phyloP scores from a whole-genome alignment of 2,329 filamentous ascomycete genomes.

The Penicillium sp. region DNA sequence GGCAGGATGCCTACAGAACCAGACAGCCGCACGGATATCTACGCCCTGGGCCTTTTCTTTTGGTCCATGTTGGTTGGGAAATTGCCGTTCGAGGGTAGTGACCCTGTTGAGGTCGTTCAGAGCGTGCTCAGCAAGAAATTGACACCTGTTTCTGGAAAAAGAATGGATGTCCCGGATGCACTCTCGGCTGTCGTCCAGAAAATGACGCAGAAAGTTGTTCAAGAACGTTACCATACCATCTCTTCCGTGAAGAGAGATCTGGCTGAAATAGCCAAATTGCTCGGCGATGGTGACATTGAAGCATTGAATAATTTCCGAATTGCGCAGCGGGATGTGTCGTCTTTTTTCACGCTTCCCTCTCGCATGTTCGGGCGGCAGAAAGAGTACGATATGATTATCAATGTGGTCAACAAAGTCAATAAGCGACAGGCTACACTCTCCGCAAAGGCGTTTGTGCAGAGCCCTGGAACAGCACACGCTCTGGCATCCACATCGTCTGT shows the following conservation, averaged over 20 bases:
- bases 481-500: slow-evolving; percentile 55
- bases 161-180: slow-evolving; percentile 80
- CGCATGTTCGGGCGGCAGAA: slow-evolving; percentile 74
- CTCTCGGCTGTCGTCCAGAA: slow-evolving; percentile 81
- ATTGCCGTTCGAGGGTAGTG: slow-evolving; percentile 73
- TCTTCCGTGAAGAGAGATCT: slow-evolving; percentile 83
- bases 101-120: slow-evolving; percentile 86
- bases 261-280: slow-evolving; percentile 66
- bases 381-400: slow-evolving; percentile 68
- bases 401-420: slow-evolving; percentile 73
- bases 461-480: slow-evolving; percentile 45
- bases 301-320: slow-evolving; percentile 72
- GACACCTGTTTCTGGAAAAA: slow-evolving; percentile 69
- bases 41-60: slow-evolving; percentile 83
- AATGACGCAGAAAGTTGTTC: slow-evolving; percentile 84
- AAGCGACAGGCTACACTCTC: slow-evolving; percentile 55
- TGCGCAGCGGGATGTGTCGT: slow-evolving; percentile 81
- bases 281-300: slow-evolving; percentile 70
- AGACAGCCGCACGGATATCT: slow-evolving; percentile 88
- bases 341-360: slow-evolving; percentile 82
- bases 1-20: slow-evolving; percentile 89
- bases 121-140: slow-evolving; percentile 78
- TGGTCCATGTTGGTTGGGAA: slow-evolving; percentile 80
- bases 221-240: slow-evolving; percentile 84
- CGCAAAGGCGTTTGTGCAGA: slow-evolving; percentile 32